A percentile compares a stretch with the other conserved stretches of the same genome.
phyloP scores from a whole-genome alignment of 2,329 filamentous ascomycete species.

The Sarocladium brachiariae region DNA sequence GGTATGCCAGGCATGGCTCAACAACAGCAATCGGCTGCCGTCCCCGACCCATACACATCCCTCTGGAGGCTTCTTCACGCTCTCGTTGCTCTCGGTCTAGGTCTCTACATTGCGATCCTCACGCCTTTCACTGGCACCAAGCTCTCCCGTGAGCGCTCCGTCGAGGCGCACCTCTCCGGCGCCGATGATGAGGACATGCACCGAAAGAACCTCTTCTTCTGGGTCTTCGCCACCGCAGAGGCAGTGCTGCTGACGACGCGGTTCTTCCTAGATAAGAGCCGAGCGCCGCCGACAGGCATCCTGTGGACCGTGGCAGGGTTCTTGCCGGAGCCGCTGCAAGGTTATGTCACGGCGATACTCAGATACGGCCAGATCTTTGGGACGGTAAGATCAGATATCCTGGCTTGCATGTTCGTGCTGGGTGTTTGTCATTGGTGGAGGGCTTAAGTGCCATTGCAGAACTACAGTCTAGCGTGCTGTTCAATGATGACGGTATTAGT shows the following conservation, averaged over 20 bases:
- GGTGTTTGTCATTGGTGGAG: constrained; percentile 47
- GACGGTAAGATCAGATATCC: constrained; percentile 65
- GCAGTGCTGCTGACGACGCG: constrained; percentile 63
- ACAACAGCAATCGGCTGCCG: constrained; percentile 24
- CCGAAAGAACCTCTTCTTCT: constrained; percentile 52
- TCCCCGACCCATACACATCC: constrained; percentile 32
- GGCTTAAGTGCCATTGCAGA: constrained; percentile 14
- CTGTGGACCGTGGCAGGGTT: constrained; percentile 58
- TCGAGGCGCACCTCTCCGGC: constrained; percentile 18
- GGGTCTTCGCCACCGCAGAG: constrained; percentile 74
- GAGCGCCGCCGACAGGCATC: constrained; percentile 51
- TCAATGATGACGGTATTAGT: constrained; percentile 1
- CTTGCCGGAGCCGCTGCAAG: constrained; percentile 56
- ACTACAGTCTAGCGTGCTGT: too few relatives aligned
- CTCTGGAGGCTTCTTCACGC: constrained; percentile 71
- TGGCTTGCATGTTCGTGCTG: constrained; percentile 70
- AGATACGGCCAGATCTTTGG: constrained; percentile 65
- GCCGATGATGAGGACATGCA: constrained; percentile 24
- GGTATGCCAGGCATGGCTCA: constrained; percentile 36
- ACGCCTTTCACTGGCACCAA: constrained; percentile 64
- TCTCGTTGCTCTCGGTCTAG: constrained; percentile 61
- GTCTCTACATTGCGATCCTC: constrained; percentile 61
- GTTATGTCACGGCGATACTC: constrained; percentile 54
- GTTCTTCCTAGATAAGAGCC: constrained; percentile 61
- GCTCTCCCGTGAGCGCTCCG: constrained; percentile 45